A percentile compares a stretch with the other conserved stretches of the same genome.
Evolutionary conservation across 345 rosid genomes (phyloP).

Genomic region (Carallia pectinifolia): DNA sequence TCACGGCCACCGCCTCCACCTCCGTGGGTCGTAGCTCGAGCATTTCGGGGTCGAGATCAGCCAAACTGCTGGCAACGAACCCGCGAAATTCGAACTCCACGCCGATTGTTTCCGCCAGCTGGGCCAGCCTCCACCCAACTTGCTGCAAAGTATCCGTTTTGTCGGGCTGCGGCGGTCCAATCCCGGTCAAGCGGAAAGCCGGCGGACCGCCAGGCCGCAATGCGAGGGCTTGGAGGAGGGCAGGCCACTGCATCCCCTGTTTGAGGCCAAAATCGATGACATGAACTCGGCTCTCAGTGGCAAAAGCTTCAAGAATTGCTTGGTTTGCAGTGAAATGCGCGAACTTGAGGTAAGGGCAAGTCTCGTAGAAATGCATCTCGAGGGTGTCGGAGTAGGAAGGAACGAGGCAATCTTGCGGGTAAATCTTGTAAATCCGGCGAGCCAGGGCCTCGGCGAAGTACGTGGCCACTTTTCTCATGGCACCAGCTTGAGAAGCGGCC

Average conservation of each 20-base stretch:
- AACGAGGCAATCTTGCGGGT: constrained; percentile 19
- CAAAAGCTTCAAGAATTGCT: constrained; percentile 35
- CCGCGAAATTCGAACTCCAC: constrained; percentile 36
- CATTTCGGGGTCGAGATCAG: constrained; percentile 32
- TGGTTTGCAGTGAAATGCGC: constrained; percentile 31
- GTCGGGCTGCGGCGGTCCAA: constrained; percentile 33
- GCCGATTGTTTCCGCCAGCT: constrained; percentile 28
- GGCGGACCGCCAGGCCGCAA: constrained; percentile 29
- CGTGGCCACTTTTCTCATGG: constrained; percentile 33
- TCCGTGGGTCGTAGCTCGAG: constrained; percentile 28
- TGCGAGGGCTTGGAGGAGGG: constrained; percentile 29
- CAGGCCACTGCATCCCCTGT: constrained; percentile 41
- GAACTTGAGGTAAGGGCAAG: constrained; percentile 29
- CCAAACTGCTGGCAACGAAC: constrained; percentile 30
- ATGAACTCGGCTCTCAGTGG: constrained; percentile 24
- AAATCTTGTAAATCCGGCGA: constrained; percentile 34
- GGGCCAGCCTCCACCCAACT: constrained; percentile 36
- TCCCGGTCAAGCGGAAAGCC: constrained; percentile 24
- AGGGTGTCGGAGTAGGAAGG: constrained; percentile 26
- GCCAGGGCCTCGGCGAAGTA: constrained; percentile 32
- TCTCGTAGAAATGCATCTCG: constrained; percentile 37
- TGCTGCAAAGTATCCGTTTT: constrained; percentile 26
- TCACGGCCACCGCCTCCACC: constrained; percentile 31
- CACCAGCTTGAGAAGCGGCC: constrained; percentile 33
- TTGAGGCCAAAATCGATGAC: constrained; percentile 36